Percentiles rank a stretch among this genome's conserved stretches.
phyloP scores from a whole-genome alignment of 139 green algal genomes.

The Closterium sp. region DNA sequence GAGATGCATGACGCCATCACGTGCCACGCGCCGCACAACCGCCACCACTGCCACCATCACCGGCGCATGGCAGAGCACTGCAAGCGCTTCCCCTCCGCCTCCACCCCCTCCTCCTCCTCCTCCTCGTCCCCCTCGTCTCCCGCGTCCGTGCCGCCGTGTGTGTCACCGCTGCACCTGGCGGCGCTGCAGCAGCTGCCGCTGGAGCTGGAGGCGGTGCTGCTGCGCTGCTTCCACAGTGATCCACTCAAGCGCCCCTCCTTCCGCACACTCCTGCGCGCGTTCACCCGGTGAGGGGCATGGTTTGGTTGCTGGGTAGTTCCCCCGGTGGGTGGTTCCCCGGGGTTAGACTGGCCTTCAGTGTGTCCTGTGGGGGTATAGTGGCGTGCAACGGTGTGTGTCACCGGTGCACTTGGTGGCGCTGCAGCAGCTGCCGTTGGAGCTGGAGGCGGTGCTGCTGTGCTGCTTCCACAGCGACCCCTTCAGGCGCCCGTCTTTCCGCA shows the following conservation, averaged over 20 bases:
- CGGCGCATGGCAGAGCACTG: background rate
- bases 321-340: too few species aligned
- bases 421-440: background rate
- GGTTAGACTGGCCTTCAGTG: too few species aligned
- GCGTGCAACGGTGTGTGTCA: background rate
- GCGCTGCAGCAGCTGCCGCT: background rate
- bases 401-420: background rate
- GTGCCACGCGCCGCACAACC: background rate
- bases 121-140: too few species aligned
- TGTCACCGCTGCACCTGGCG: background rate
- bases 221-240: constrained; percentile 6
- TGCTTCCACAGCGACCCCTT: constrained; percentile 1
- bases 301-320: too few species aligned
- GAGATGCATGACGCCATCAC: background rate
- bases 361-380: too few species aligned
- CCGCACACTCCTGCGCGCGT: background rate
- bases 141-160: background rate
- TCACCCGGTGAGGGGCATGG: background rate
- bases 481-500: background rate
- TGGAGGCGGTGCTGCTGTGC: constrained; percentile 5
- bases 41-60: background rate
- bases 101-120: background rate
- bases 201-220: background rate
- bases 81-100: background rate
- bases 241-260: constrained; percentile 9